These are phyloP conservation scores for Cryoendolithus antarcticus DNA, from an alignment of 2,329 filamentous ascomycete species.

Conservation along the genomic window DNA sequence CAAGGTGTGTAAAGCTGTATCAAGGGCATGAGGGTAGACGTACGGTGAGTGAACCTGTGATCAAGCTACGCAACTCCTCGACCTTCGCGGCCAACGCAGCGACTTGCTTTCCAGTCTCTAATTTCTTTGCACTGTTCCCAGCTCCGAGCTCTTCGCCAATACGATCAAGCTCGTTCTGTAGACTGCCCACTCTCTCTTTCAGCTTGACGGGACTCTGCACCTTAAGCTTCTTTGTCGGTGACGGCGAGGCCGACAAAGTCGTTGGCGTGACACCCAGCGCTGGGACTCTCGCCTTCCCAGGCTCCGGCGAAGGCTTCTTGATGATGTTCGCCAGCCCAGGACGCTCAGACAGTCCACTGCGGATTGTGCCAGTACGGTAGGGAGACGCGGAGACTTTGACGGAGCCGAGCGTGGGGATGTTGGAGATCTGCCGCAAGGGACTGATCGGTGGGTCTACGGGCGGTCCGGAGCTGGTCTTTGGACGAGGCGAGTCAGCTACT, in stretches of 20 bases:
- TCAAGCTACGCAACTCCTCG: no score
- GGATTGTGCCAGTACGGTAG: slow-evolving; percentile 29
- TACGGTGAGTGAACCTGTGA: no score
- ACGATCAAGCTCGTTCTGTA: slow-evolving; percentile 67
- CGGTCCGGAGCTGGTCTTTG: no score
- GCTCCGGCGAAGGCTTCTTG: slow-evolving; percentile 47
- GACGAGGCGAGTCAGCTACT: no score
- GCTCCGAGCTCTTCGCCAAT: slow-evolving; percentile 61
- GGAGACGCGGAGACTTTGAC: slow-evolving; percentile 14
- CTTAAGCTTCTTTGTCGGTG: slow-evolving; percentile 46
- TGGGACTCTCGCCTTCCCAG: slow-evolving; percentile 15
- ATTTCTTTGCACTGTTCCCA: no score
- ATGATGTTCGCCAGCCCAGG: slow-evolving; percentile 38
- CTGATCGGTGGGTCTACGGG: no score
- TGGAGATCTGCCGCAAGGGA: slow-evolving; percentile 23
- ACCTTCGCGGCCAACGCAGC: no score
- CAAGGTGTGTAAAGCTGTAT: no score
- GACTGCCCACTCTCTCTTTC: slow-evolving; percentile 50
- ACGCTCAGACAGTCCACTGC: slow-evolving; percentile 39
- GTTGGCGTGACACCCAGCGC: slow-evolving; percentile 14
- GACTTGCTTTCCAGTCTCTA: no score
- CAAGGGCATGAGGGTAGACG: no score
- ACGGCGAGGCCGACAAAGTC: slow-evolving; percentile 8
- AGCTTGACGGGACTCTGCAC: slow-evolving; percentile 54
- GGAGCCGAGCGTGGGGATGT: slow-evolving; percentile 35